Evolutionary conservation across 2,329 filamentous ascomycete genomes (phyloP), one percentile per base, ranked within the genome.

Genomic region (Pseudopithomyces maydicus): DNA sequence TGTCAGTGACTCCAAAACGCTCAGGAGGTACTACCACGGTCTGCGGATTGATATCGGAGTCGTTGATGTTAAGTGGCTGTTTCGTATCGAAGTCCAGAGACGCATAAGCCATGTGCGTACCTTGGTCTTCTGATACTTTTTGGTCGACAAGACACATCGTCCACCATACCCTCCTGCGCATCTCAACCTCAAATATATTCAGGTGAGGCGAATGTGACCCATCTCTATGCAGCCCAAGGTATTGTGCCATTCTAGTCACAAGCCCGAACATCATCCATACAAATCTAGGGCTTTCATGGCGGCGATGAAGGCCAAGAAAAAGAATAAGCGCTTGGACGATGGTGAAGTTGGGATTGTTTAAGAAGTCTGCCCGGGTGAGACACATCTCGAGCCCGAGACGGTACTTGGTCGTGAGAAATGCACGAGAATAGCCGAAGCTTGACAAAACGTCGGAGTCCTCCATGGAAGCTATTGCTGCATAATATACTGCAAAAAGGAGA

Each of bases 401-500:
- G 63, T 82, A 86, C 54, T 82, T 76, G 62, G 79, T 61, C 65
- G 76, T 71, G 58, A 81, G 67, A 47, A 78, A 69, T 1, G 71
- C 62, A 62, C 84, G 85, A 0, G 83, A 77, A 5, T 77, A 72
- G 10, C 80, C 80, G 55, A 71, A 70, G 52, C 69, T 68, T 47
- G 57, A 63, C 55, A 61, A 54, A 15, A 84, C 82, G 67, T 86
- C 83, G 0, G 85, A 81, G 3, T 84, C 82, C 10, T 85, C 83
- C 82, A 86, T 84, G 0, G 83, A 85, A 0, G 78, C 80, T 6
- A 86, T 71, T 0, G 83, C 80, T 0, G 82, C 79, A 60, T 85
- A 86, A 69, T 85, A 86, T 6, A 87, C 83, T 0, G 83, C 75
- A 63, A 86, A 85, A 67, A 85, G 70, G 42, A 87, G 65, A 1